Percentiles rank a stretch among this genome's conserved stretches.
phyloP scores from a whole-genome alignment of 495 filamentous ascomycete species.

The Aspergillus funiculosus region DNA sequence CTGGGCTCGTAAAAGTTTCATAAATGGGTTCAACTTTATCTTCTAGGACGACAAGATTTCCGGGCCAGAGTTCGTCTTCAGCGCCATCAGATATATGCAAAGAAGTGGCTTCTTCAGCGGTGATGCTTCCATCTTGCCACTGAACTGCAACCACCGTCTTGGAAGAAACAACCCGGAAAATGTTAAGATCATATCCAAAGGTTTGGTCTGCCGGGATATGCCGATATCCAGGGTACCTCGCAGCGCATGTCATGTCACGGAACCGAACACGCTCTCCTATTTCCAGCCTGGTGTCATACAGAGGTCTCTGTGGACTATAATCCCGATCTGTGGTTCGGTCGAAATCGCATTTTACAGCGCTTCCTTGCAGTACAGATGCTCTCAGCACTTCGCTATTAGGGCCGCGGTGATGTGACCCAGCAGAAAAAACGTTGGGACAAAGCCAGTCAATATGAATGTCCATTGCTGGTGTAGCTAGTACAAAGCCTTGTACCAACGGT shows the following conservation, averaged over 20 bases:
- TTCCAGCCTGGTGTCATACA: constrained; percentile 20
- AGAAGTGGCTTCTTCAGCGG: constrained; percentile 34
- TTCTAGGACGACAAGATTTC: constrained; percentile 49
- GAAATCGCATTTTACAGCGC: constrained; percentile 26
- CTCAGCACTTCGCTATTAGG: constrained; percentile 13
- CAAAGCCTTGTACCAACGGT: constrained; percentile 36
- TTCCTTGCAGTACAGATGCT: constrained; percentile 19
- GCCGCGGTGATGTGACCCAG: not conserved
- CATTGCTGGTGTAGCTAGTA: constrained; percentile 42
- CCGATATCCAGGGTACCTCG: constrained; percentile 42
- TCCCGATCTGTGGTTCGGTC: constrained; percentile 14
- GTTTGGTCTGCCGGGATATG: constrained; percentile 44
- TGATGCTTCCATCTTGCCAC: constrained; percentile 55
- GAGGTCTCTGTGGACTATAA: not conserved
- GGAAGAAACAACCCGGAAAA: constrained; percentile 43
- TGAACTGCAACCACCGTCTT: constrained; percentile 45
- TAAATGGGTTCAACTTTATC: constrained; percentile 26
- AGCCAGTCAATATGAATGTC: constrained; percentile 48
- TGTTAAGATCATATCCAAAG: constrained; percentile 55
- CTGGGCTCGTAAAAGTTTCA: not conserved
- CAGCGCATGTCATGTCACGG: constrained; percentile 42
- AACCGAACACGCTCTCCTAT: constrained; percentile 49
- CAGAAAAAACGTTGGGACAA: constrained; percentile 35
- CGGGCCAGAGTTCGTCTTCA: constrained; percentile 55
- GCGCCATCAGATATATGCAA: constrained; percentile 41